A percentile compares a stretch with the other conserved stretches of the same genome.
phyloP scores from a whole-genome alignment of 371 early-diverging fungal species.

The Entomophthora muscae region DNA sequence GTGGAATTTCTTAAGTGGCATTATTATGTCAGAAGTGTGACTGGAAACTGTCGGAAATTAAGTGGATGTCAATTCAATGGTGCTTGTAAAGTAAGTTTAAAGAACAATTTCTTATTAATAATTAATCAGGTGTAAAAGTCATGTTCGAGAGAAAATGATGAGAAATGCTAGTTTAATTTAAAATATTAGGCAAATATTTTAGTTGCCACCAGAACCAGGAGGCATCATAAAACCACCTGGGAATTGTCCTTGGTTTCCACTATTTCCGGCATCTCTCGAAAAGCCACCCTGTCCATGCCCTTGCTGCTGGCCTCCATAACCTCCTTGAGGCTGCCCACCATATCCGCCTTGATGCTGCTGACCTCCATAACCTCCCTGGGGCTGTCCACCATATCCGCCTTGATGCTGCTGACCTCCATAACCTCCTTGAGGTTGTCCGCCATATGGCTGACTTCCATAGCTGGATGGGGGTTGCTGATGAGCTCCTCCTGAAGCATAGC shows the following conservation, averaged over 20 bases:
- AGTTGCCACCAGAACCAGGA: background rate
- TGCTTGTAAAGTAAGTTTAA: no score
- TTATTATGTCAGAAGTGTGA: no score
- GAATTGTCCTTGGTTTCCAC: background rate
- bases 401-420: conserved; percentile 12
- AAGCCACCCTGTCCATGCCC: background rate
- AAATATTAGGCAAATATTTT: no score
- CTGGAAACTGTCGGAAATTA: no score
- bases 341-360: conserved; percentile 2
- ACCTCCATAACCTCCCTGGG: conserved; percentile 12
- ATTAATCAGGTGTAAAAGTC: no score
- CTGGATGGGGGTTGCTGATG: background rate
- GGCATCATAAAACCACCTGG: background rate
- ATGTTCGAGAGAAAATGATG: no score
- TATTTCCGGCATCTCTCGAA: background rate
- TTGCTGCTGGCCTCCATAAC: background rate
- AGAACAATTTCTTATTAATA: no score
- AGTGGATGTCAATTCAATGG: no score
- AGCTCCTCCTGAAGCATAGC: background rate
- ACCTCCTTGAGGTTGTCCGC: conserved; percentile 8
- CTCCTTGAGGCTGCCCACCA: no score
- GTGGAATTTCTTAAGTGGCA: no score
- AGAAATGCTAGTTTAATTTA: no score
- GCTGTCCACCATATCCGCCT: background rate
- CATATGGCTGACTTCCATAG: background rate